phyloP scores from a whole-genome alignment of 345 rosid species.

The Gossypium herbaceum region DNA sequence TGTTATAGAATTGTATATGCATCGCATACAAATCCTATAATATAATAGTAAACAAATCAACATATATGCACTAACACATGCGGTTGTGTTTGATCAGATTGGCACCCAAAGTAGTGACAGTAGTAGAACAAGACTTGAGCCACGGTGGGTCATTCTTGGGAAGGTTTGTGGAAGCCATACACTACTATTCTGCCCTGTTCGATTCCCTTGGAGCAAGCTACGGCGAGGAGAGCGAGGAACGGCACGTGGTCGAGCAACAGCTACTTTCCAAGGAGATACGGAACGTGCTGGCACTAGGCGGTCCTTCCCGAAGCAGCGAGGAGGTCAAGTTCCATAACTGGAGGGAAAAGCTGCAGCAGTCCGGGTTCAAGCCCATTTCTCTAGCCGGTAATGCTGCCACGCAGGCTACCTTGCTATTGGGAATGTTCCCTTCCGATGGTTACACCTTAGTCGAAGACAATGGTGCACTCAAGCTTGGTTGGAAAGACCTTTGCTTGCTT shows the following conservation, averaged over 20 bases:
- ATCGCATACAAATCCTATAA: too few species aligned
- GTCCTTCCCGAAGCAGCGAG: constrained; percentile 39
- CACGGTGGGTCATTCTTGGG: constrained; percentile 91
- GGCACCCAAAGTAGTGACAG: constrained; percentile 94
- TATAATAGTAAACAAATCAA: background rate
- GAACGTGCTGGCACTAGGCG: constrained; percentile 81
- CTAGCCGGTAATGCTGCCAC: constrained; percentile 89
- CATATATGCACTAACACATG: background rate
- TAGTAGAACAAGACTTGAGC: constrained; percentile 95
- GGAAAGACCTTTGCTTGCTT: constrained; percentile 97
- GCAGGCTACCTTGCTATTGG: constrained; percentile 80
- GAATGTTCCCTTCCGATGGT: constrained; percentile 95
- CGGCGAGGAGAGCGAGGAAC: constrained; percentile 95
- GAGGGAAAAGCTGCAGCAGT: constrained; percentile 87
- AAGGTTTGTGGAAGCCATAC: constrained; percentile 94
- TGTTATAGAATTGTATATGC: too few species aligned
- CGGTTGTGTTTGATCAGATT: constrained; percentile 15
- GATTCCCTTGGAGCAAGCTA: constrained; percentile 94
- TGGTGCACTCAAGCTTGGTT: constrained; percentile 90
- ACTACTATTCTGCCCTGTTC: constrained; percentile 91
- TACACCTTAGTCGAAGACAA: constrained; percentile 93
- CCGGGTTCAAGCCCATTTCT: constrained; percentile 80
- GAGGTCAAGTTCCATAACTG: constrained; percentile 80
- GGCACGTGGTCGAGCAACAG: constrained; percentile 97
- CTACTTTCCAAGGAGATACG: constrained; percentile 83